A percentile compares a stretch with the other conserved stretches of the same genome.
phyloP scores from a whole-genome alignment of 768 basidiomycete species.

The Kwoniella newhampshirensis region DNA sequence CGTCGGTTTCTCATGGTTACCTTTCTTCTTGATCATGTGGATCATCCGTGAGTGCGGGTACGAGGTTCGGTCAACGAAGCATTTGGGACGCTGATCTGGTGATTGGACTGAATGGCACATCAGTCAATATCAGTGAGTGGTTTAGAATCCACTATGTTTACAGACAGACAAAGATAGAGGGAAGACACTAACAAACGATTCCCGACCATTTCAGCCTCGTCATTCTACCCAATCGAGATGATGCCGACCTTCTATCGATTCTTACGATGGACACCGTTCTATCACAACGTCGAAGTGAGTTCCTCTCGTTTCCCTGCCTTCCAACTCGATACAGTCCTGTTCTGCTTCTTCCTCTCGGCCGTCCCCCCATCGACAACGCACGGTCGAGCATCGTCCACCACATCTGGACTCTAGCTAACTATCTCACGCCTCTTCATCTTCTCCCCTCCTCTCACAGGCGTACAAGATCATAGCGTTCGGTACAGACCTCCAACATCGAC shows the following conservation, averaged over 20 bases:
- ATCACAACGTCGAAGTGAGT: slow-evolving; percentile 32
- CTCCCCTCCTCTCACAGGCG: too few species aligned
- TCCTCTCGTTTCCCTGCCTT: too few species aligned
- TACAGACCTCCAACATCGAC: slow-evolving; percentile 29
- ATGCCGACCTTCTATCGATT: slow-evolving; percentile 48
- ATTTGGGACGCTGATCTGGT: slow-evolving; percentile 4
- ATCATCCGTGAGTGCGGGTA: slow-evolving; percentile 49
- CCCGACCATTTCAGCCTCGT: too few species aligned
- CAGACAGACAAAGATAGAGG: not conserved
- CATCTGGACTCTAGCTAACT: too few species aligned
- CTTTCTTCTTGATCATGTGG: slow-evolving; percentile 51
- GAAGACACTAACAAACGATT: too few species aligned
- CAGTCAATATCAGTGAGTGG: slow-evolving; percentile 47
- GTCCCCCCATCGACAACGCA: too few species aligned
- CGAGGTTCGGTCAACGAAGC: too few species aligned
- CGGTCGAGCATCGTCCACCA: too few species aligned
- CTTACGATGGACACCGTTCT: slow-evolving; percentile 42
- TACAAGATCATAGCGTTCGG: slow-evolving; percentile 52
- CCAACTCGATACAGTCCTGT: too few species aligned
- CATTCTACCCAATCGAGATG: slow-evolving; percentile 50
- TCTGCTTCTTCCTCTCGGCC: too few species aligned
- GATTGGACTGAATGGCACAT: too few species aligned
- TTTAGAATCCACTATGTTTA: too few species aligned
- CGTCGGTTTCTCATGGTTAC: slow-evolving; percentile 31
- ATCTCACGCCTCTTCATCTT: not conserved